Conservation (phyloP, 805 yeast species). For the Candida golubevii region DNA sequence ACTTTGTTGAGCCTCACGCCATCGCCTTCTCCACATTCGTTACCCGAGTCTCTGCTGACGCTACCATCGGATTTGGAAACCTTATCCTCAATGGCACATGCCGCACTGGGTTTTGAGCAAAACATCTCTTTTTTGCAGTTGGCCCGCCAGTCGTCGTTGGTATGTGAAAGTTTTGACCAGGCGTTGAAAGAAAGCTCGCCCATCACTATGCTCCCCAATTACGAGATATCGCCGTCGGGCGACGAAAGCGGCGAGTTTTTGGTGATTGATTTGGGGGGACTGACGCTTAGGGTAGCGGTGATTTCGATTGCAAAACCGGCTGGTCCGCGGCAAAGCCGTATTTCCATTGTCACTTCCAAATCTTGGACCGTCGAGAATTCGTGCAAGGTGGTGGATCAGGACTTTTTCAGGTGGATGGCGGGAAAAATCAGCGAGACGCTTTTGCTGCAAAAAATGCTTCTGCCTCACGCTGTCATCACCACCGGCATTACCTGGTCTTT, state of each 20-base stretch:
- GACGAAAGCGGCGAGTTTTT: constrained; percentile 34
- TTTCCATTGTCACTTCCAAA: constrained; percentile 26
- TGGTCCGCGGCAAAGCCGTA: constrained; percentile 18
- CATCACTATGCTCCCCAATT: constrained; percentile 39
- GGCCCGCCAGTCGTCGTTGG: constrained; percentile 17
- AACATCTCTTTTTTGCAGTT: constrained; percentile 4
- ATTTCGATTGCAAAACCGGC: constrained; percentile 26
- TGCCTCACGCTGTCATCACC: constrained; percentile 19
- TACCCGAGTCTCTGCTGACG: constrained; percentile 10
- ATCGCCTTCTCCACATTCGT: constrained; percentile 5
- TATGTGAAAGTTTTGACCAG: constrained; percentile 26
- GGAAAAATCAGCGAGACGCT: constrained; percentile 28
- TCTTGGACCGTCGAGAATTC: constrained; percentile 38
- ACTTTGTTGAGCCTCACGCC: not conserved
- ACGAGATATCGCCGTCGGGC: constrained; percentile 36
- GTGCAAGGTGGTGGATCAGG: constrained; percentile 35
- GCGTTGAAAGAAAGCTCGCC: constrained; percentile 24
- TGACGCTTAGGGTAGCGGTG: constrained; percentile 45
- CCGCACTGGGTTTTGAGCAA: constrained; percentile 7
- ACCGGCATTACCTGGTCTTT: constrained; percentile 57
- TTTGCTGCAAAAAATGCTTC: constrained; percentile 16
- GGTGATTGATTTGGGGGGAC: constrained; percentile 56
- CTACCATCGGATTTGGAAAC: constrained; percentile 3
- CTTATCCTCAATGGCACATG: constrained; percentile 5
- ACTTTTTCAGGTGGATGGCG: constrained; percentile 37